Evolutionary conservation across 2,329 filamentous ascomycete genomes (phyloP).

Genomic region (Verruconis gallopava): DNA sequence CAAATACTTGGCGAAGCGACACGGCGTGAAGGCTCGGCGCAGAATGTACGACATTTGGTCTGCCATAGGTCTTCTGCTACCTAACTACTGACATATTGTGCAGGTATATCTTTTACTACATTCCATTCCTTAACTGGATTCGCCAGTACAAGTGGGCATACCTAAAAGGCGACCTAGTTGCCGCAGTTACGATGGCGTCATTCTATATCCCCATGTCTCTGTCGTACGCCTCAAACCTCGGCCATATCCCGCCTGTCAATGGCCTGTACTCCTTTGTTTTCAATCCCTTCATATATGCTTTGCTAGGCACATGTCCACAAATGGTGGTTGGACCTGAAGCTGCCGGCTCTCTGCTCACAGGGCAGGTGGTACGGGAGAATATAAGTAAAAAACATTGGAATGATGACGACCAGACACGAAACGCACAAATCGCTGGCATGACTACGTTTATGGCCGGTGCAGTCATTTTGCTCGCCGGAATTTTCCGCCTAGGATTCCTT

Average conservation of each 20-base stretch:
- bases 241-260: constrained; percentile 84
- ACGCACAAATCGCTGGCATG: constrained; percentile 76
- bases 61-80: not conserved
- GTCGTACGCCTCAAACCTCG: constrained; percentile 83
- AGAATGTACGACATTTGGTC: constrained; percentile 47
- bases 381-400: constrained; percentile 54
- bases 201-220: constrained; percentile 97
- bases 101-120: constrained; percentile 85
- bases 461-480: constrained; percentile 75
- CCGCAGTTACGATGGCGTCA: constrained; percentile 90
- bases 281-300: constrained; percentile 79
- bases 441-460: constrained; percentile 78
- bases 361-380: constrained; percentile 68
- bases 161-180: constrained; percentile 72
- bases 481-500: constrained; percentile 78
- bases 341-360: constrained; percentile 79
- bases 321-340: constrained; percentile 95
- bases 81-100: not conserved
- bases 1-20: constrained; percentile 54
- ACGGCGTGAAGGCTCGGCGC: constrained; percentile 60
- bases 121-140: constrained; percentile 86
- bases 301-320: constrained; percentile 81
- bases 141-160: constrained; percentile 72
- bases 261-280: constrained; percentile 91
- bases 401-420: constrained; percentile 55